Evolutionary conservation across 2,329 filamentous ascomycete genomes (phyloP).

Genomic region (Paecilomyces sp.): DNA sequence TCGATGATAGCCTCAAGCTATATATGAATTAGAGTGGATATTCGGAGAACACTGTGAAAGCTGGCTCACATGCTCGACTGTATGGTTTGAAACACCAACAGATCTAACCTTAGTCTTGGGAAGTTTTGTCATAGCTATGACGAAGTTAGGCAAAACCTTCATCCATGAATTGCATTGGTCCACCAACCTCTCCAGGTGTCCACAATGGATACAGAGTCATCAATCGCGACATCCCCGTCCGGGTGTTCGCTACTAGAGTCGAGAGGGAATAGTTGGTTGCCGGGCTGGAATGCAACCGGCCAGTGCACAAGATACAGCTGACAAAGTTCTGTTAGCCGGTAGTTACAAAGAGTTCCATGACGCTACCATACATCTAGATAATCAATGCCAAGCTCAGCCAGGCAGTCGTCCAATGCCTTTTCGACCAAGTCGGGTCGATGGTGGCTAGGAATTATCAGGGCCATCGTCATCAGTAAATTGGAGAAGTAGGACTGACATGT

Average conservation of each 20-base stretch:
- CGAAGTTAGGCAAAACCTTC: not conserved
- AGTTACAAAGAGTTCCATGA: too few species aligned
- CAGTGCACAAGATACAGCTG: slow-evolving; percentile 40
- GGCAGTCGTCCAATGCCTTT: slow-evolving; percentile 42
- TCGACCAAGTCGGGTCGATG: slow-evolving; percentile 47
- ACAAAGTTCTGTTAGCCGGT: not conserved
- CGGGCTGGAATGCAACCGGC: slow-evolving; percentile 35
- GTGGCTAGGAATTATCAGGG: slow-evolving; percentile 14
- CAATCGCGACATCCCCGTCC: slow-evolving; percentile 36
- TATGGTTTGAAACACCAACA: slow-evolving; percentile 38
- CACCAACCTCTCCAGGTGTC: slow-evolving; percentile 34
- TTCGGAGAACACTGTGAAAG: not conserved
- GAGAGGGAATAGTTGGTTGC: slow-evolving; percentile 41
- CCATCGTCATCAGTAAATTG: slow-evolving; percentile 7
- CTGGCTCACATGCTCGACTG: slow-evolving; percentile 23
- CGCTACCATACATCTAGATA: slow-evolving; percentile 42
- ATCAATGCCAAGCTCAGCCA: slow-evolving; percentile 46
- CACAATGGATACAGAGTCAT: slow-evolving; percentile 33
- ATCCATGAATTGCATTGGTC: slow-evolving; percentile 6
- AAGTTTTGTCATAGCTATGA: slow-evolving; percentile 35
- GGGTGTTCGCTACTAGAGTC: slow-evolving; percentile 26
- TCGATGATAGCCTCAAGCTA: slow-evolving; percentile 50
- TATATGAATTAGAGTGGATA: not conserved
- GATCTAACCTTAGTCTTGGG: slow-evolving; percentile 34
- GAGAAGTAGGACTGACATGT: slow-evolving; percentile 25